phyloP scores from a whole-genome alignment of 176 grass and related monocot species.

The Lolium rigidum region DNA sequence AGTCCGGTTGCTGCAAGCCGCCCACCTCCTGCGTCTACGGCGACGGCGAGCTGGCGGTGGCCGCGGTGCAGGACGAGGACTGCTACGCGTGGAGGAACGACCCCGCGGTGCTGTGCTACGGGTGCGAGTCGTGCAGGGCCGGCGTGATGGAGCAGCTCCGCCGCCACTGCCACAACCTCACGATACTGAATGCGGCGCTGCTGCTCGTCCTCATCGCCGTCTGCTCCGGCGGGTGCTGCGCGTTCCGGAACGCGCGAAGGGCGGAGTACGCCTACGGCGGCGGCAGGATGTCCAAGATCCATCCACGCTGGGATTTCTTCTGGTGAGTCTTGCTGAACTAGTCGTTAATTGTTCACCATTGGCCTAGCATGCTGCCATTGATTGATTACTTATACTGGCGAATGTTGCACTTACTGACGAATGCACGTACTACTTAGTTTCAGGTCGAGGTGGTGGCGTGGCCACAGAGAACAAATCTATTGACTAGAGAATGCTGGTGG shows the following conservation, averaged over 20 bases:
- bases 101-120: slow-evolving; percentile 73
- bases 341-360: not conserved
- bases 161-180: slow-evolving; percentile 78
- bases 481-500: not conserved
- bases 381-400: not conserved
- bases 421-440: not conserved
- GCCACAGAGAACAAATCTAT: slow-evolving; percentile 72
- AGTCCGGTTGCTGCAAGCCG: slow-evolving; percentile 98
- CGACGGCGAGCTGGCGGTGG: not conserved
- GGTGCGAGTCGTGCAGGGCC: slow-evolving; percentile 88
- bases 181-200: slow-evolving; percentile 71
- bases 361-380: not conserved
- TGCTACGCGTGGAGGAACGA: slow-evolving; percentile 90
- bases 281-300: slow-evolving; percentile 69
- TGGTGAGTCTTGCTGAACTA: slow-evolving; percentile 39
- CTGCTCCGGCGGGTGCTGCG: slow-evolving; percentile 79
- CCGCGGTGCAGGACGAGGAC: slow-evolving; percentile 62
- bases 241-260: slow-evolving; percentile 71
- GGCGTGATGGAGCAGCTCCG: slow-evolving; percentile 87
- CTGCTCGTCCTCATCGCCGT: slow-evolving; percentile 74
- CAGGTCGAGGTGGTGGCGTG: slow-evolving; percentile 89
- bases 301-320: slow-evolving; percentile 75
- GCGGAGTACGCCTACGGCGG: slow-evolving; percentile 54
- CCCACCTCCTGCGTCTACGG: slow-evolving; percentile 86
- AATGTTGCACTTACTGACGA: not conserved